These are phyloP conservation scores for Boletus insuetus DNA, from an alignment of 768 basidiomycete genomes.

Conservation along the genomic window DNA sequence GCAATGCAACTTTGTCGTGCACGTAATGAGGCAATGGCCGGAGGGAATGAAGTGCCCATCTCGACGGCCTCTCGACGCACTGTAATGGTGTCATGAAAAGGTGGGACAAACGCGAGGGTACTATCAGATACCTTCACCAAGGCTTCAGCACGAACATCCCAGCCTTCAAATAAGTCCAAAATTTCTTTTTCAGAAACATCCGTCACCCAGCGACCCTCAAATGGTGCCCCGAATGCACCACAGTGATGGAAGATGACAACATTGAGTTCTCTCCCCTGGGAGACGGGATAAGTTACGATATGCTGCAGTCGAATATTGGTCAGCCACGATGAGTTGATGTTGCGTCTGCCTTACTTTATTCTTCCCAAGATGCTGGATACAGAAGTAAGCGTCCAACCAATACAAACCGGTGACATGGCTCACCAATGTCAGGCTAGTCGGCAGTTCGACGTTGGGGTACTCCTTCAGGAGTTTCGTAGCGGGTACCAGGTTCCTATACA, in stretches of 20 bases:
- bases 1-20: conserved; percentile 38
- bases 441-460: conserved; percentile 28
- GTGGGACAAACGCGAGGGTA: no score
- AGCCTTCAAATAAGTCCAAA: conserved; percentile 28
- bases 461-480: conserved; percentile 28
- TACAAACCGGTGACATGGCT: neutral
- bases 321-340: neutral
- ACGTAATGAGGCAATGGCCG: conserved; percentile 39
- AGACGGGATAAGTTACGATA: conserved; percentile 39
- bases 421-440: conserved; percentile 25
- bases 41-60: conserved; percentile 44
- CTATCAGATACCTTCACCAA: conserved; percentile 8
- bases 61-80: conserved; percentile 37
- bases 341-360: conserved; percentile 1
- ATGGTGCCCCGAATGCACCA: conserved; percentile 28
- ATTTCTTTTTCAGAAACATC: conserved; percentile 34
- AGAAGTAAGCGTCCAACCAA: neutral
- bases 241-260: conserved; percentile 30
- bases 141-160: conserved; percentile 7
- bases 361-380: conserved; percentile 23
- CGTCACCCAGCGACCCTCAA: conserved; percentile 29
- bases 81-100: conserved; percentile 13
- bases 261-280: conserved; percentile 36
- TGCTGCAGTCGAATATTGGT: conserved; percentile 28
- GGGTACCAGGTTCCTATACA: conserved; percentile 39